Evolutionary conservation across 2,329 filamentous ascomycete genomes (phyloP), one percentile per base, ranked within the genome.

Genomic region (Cordyceps javanica): DNA sequence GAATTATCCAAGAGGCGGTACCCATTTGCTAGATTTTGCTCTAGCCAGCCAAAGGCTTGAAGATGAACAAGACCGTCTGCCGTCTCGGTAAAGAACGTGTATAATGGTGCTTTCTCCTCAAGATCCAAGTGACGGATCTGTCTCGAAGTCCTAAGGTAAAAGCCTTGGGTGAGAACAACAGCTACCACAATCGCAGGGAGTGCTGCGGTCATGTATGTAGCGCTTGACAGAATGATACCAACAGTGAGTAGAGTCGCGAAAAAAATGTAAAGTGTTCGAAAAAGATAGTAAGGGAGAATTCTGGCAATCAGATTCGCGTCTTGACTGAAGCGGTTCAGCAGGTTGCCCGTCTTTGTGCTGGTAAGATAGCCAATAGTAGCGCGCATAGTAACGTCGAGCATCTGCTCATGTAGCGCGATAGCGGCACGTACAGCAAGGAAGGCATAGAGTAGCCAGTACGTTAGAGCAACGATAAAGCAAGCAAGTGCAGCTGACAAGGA

Each of bases 291-390:
- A 5, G 54, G 54, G 2, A 57, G 9, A 13, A 41, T 23, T 16
- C n/a, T 42, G 32, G 16, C 45, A 4, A 57, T 19, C 2, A 49
- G 25, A n/a, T 23, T 42, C 2, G 16, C 1, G 10, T 57, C 54
- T 19, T 57, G 54, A 34, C 54, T 57, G 26, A 57, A 50, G 5
- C 54, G 30, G 14, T 57, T 57, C 2, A 57, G 25, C 2, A 50
- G 3, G 19, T 49, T 41, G 1, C 54, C 45, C 4, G 45, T 50
- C 5, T 50, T 49, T 0, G 45, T 50, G 54, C 34, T 49, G 10
- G 34, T 57, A 2, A 57, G 36, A 19, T 42, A 50, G 2, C 44
- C 44, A 5, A 57, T 9, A 4, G 44, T 57, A 5, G 54, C 44
- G 11, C 45, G 5, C 51, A 45, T 54, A 11, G 28, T 45, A 3